Conservation (phyloP, 1,284 basidiomycete species). For the Volvariella surrecta region DNA sequence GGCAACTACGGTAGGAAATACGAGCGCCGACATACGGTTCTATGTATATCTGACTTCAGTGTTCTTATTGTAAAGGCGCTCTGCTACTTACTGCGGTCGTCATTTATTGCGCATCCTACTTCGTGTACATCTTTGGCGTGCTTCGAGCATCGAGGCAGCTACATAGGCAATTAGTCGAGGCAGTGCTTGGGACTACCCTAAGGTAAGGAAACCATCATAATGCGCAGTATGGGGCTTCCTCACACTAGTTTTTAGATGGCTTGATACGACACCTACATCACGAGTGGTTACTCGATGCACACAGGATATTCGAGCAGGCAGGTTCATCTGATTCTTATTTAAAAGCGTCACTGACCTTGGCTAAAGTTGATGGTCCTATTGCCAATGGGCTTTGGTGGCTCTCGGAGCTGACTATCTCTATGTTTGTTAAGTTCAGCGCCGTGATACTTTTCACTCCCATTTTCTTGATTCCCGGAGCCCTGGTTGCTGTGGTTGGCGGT, state of each 20-base stretch:
- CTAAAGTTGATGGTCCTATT: neutral
- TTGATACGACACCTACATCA: constrained; percentile 47
- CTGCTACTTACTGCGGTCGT: constrained; percentile 24
- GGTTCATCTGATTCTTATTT: no score
- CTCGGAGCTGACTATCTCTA: constrained; percentile 21
- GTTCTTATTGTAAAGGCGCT: constrained; percentile 9
- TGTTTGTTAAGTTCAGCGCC: constrained; percentile 24
- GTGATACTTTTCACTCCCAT: constrained; percentile 35
- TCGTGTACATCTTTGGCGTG: constrained; percentile 30
- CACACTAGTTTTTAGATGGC: constrained; percentile 24
- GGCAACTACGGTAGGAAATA: constrained; percentile 24
- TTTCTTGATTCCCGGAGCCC: constrained; percentile 24
- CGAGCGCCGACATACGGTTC: constrained; percentile 29
- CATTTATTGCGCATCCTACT: constrained; percentile 22
- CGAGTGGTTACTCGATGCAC: constrained; percentile 48
- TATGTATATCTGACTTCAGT: neutral
- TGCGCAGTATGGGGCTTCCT: neutral
- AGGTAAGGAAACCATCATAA: constrained; percentile 14
- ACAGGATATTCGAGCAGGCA: constrained; percentile 40
- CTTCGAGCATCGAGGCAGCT: constrained; percentile 35
- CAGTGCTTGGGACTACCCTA: constrained; percentile 42
- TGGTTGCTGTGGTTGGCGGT: constrained; percentile 26
- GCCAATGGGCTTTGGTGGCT: neutral
- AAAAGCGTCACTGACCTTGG: no score
- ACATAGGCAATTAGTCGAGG: constrained; percentile 32